Evolutionary conservation across 2,329 filamentous ascomycete species (phyloP).

Genomic region (Xylaria sp.): DNA sequence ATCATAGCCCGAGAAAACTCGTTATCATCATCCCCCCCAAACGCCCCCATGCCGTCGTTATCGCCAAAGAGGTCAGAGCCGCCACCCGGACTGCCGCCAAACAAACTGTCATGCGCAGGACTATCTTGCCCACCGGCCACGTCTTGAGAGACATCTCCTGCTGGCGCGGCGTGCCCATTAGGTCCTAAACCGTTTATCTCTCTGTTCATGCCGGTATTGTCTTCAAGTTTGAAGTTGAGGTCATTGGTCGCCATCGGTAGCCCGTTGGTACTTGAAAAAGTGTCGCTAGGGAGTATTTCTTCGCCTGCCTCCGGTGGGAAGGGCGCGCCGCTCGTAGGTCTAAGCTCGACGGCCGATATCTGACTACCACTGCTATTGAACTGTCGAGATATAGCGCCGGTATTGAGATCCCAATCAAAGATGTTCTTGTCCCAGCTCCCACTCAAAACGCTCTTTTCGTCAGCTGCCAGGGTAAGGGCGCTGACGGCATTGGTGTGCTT

Average conservation of each 20-base stretch:
- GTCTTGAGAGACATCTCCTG: conserved; percentile 51
- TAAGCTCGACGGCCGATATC: conserved; percentile 86
- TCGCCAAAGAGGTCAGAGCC: conserved; percentile 89
- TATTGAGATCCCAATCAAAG: conserved; percentile 94
- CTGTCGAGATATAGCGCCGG: conserved; percentile 76
- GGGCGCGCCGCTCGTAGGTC: conserved; percentile 78
- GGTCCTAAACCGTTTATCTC: conserved; percentile 49
- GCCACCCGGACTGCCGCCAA: conserved; percentile 76
- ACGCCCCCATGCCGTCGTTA: conserved; percentile 70
- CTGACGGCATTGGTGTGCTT: conserved; percentile 93
- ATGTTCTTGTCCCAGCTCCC: conserved; percentile 97
- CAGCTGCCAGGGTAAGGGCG: conserved; percentile 80
- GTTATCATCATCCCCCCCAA: conserved; percentile 84
- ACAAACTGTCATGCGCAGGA: conserved; percentile 81
- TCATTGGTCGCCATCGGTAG: conserved; percentile 67
- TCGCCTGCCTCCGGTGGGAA: conserved; percentile 77
- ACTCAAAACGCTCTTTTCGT: conserved; percentile 87
- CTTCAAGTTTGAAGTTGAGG: conserved; percentile 52
- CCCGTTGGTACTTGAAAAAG: conserved; percentile 79
- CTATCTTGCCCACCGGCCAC: conserved; percentile 70
- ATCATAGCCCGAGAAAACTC: conserved; percentile 81
- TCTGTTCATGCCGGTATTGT: conserved; percentile 49
- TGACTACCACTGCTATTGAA: conserved; percentile 84
- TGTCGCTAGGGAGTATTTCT: conserved; percentile 69
- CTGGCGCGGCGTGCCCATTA: conserved; percentile 48